Percentiles rank a stretch among this genome's conserved stretches.
Evolutionary conservation across 345 rosid genomes (phyloP).

Genomic region (Citrus medica): DNA sequence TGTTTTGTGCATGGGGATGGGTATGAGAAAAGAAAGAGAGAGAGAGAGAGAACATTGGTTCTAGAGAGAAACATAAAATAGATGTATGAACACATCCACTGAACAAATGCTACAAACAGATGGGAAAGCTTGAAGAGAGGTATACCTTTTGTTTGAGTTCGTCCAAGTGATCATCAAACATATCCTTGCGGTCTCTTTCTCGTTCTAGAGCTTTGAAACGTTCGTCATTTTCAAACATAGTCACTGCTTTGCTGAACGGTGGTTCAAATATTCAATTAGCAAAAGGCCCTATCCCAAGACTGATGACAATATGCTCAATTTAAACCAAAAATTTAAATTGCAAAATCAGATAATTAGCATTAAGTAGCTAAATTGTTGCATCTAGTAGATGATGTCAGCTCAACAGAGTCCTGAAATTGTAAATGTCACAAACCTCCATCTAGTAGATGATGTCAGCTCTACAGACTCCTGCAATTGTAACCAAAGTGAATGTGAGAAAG

Average conservation of each 20-base stretch:
- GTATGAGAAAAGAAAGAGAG: not conserved
- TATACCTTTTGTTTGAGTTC: constrained; percentile 74
- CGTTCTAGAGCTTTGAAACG: constrained; percentile 85
- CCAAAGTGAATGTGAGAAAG: constrained; percentile 7
- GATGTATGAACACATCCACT: not conserved
- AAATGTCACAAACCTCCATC: constrained; percentile 75
- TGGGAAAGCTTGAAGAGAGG: constrained; percentile 1
- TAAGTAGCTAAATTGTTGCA: constrained; percentile 51
- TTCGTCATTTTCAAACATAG: constrained; percentile 76
- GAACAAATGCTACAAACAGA: not conserved
- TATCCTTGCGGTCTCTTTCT: constrained; percentile 85
- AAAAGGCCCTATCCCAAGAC: constrained; percentile 7
- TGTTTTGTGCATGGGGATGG: not conserved
- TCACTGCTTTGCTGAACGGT: constrained; percentile 67
- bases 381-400: constrained; percentile 67
- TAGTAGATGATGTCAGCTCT: constrained; percentile 68
- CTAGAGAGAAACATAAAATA: not conserved
- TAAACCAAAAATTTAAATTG: not conserved
- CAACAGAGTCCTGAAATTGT: constrained; percentile 56
- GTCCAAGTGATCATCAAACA: constrained; percentile 64
- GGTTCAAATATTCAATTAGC: constrained; percentile 15
- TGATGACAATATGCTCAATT: constrained; percentile 2
- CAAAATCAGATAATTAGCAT: constrained; percentile 2
- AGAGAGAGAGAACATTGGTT: not conserved
- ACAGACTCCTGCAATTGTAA: constrained; percentile 54